Evolutionary conservation across 2,329 filamentous ascomycete species (phyloP).

Genomic region (Aspergillus sp.): DNA sequence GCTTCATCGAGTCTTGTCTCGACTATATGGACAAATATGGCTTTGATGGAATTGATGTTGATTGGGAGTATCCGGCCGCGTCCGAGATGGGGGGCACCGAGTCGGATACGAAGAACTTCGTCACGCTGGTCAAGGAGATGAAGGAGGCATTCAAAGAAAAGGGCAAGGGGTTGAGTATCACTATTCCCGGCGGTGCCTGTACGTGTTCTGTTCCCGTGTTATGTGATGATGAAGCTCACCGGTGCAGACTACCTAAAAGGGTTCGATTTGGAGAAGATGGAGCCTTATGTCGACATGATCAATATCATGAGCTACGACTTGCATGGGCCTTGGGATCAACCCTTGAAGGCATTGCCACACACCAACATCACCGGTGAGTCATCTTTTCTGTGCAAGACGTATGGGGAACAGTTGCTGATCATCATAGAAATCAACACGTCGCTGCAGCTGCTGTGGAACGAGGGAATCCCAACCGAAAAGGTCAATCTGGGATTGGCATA

Average conservation of each 20-base stretch:
- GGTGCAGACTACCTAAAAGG: conserved; percentile 6
- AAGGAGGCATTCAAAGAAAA: not conserved
- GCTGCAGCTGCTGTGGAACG: not conserved
- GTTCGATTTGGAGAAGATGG: conserved; percentile 10
- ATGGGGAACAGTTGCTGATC: not conserved
- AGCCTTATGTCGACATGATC: conserved; percentile 9
- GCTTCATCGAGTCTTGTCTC: conserved; percentile 8
- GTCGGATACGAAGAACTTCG: not conserved
- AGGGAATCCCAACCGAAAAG: not conserved
- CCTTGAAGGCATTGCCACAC: not conserved
- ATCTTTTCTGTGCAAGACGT: not conserved
- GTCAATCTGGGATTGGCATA: not conserved
- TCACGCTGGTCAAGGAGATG: not conserved
- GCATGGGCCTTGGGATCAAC: conserved; percentile 11
- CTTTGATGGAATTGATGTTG: not conserved
- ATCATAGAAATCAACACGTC: not conserved
- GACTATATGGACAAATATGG: not conserved
- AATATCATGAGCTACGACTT: conserved; percentile 17
- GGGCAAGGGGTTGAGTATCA: not conserved
- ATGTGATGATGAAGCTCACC: not conserved
- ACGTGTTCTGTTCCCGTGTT: not conserved
- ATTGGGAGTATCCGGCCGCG: not conserved
- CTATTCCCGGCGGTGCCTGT: not conserved
- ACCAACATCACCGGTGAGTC: not conserved
- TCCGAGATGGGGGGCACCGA: conserved; percentile 5